These are phyloP conservation scores for Plectranthus barbatus DNA, from an alignment of 257 asterid genomes.

Conservation along the genomic window DNA sequence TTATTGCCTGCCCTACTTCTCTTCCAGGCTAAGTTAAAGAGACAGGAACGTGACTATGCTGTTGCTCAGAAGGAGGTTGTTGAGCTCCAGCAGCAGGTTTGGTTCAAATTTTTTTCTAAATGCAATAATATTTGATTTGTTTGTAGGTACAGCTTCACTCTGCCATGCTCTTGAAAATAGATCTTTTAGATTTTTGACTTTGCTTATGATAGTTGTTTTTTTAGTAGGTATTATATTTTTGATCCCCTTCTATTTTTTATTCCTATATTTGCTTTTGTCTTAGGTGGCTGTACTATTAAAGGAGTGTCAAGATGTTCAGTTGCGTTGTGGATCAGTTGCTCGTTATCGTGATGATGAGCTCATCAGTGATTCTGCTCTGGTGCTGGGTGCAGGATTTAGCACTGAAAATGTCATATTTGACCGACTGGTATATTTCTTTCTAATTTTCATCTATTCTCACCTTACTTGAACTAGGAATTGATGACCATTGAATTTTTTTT, in stretches of 20 bases:
- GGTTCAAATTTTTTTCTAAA: neutral
- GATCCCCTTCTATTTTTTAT: neutral
- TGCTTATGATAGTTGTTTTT: neutral
- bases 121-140: neutral
- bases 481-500: neutral
- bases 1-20: neutral
- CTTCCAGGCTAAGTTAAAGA: conserved; percentile 63
- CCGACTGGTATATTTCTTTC: conserved; percentile 38
- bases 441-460: neutral
- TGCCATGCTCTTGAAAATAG: neutral
- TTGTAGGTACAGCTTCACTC: neutral
- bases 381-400: conserved; percentile 26
- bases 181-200: neutral
- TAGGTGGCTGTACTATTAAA: conserved; percentile 79
- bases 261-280: conserved; percentile 2
- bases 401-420: conserved; percentile 38
- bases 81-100: conserved; percentile 88
- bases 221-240: neutral
- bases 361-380: conserved; percentile 17
- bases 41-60: conserved; percentile 72
- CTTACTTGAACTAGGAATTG: neutral
- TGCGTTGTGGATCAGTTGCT: conserved; percentile 71
- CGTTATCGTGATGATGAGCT: conserved; percentile 25
- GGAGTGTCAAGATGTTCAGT: conserved; percentile 89
- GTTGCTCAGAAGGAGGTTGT: conserved; percentile 57